phyloP scores from a whole-genome alignment of 1,284 basidiomycete genomes.

The Puccinia triticina region DNA sequence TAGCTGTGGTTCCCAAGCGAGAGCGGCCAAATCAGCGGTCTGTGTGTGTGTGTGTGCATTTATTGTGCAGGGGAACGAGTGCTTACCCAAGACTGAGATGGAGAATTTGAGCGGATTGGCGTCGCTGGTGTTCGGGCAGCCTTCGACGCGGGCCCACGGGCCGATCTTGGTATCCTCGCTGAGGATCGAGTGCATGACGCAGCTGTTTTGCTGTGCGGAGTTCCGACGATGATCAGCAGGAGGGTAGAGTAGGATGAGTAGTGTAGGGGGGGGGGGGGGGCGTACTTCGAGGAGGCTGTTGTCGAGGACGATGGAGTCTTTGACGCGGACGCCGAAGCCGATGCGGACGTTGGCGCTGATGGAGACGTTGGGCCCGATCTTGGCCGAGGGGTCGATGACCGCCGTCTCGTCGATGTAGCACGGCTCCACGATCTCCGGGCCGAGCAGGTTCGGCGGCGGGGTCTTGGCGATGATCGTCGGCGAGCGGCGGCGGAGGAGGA shows the following conservation, averaged over 20 bases:
- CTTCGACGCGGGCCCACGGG: conserved; percentile 64
- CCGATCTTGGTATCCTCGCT: conserved; percentile 62
- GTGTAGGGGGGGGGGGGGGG: not conserved
- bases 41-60: conserved; percentile 62
- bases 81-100: conserved; percentile 63
- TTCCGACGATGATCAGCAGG: conserved; percentile 20
- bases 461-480: conserved; percentile 57
- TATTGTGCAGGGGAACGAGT: conserved; percentile 56
- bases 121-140: conserved; percentile 57
- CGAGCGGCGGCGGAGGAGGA: conserved; percentile 58
- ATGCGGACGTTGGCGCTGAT: conserved; percentile 61
- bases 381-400: conserved; percentile 47
- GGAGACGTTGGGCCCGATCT: conserved; percentile 57
- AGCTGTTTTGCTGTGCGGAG: conserved; percentile 61
- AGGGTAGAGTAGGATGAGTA: not conserved
- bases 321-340: conserved; percentile 63
- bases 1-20: conserved; percentile 13
- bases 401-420: conserved; percentile 62
- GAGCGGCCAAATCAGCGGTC: conserved; percentile 55
- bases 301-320: conserved; percentile 64
- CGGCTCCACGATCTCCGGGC: conserved; percentile 61
- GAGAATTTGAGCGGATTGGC: conserved; percentile 62
- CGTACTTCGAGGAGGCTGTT: conserved; percentile 61
- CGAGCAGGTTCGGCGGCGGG: conserved; percentile 48
- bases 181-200: conserved; percentile 63